Evolutionary conservation across 371 early-diverging fungal species (phyloP).

Genomic region (Lichtheimia ramosa): DNA sequence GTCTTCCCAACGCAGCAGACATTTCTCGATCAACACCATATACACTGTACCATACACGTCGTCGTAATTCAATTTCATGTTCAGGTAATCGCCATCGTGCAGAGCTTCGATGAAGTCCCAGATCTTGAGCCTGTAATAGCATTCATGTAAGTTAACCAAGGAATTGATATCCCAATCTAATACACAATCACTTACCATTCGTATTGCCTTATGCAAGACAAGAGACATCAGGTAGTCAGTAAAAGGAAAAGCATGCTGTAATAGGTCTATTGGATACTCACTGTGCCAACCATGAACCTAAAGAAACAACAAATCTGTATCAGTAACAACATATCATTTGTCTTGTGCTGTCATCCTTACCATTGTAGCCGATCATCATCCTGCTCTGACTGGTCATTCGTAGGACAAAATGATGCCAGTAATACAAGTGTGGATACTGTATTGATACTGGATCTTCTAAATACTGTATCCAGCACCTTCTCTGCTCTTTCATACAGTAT

Average conservation of each 20-base stretch:
- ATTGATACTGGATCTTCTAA: conserved; percentile 33
- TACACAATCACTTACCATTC: conserved; percentile 19
- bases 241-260: background rate
- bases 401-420: conserved; percentile 27
- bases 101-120: conserved; percentile 31
- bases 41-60: conserved; percentile 38
- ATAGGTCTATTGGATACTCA: background rate
- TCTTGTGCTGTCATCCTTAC: conserved; percentile 1
- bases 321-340: background rate
- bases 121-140: conserved; percentile 17
- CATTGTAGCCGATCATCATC: conserved; percentile 37
- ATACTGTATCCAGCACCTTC: conserved; percentile 17
- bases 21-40: conserved; percentile 45
- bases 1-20: conserved; percentile 29
- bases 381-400: conserved; percentile 7
- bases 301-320: background rate
- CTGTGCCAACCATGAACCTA: conserved; percentile 15
- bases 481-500: conserved; percentile 20
- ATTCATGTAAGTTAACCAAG: background rate
- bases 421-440: conserved; percentile 37
- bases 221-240: too few relatives aligned
- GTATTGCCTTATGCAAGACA: conserved; percentile 15
- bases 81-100: conserved; percentile 38
- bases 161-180: too few relatives aligned
- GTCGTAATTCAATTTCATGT: conserved; percentile 39